A percentile compares a stretch with the other conserved stretches of the same genome.
Conservation (phyloP, 2,329 filamentous ascomycete species). For the Claviceps maximensis region DNA sequence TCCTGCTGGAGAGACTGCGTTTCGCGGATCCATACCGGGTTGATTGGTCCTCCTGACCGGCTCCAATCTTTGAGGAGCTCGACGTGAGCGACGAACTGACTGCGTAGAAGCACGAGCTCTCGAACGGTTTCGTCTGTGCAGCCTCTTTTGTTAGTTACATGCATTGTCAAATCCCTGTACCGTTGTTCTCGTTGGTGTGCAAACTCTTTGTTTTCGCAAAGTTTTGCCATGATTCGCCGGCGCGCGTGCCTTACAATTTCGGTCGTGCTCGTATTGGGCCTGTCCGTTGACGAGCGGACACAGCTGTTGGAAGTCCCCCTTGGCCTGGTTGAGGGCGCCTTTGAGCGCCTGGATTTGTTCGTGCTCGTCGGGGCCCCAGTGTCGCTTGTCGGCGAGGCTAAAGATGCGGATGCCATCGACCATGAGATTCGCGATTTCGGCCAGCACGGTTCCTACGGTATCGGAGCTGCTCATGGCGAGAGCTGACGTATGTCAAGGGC, state of each 20-base stretch:
- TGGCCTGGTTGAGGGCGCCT: constrained; percentile 43
- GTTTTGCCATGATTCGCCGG: background rate
- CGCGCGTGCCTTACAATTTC: constrained; percentile 31
- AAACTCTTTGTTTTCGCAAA: background rate
- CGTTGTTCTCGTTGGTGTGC: no score
- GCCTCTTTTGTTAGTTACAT: background rate
- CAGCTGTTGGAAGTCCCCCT: constrained; percentile 47
- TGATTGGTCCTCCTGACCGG: constrained; percentile 39
- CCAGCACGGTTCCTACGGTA: constrained; percentile 45
- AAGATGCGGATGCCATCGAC: constrained; percentile 40
- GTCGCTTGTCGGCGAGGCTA: constrained; percentile 42
- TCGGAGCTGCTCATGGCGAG: constrained; percentile 27
- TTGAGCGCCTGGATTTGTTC: constrained; percentile 44
- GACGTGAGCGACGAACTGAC: constrained; percentile 33
- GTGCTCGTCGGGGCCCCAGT: constrained; percentile 46
- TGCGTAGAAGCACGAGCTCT: constrained; percentile 33
- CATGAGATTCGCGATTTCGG: constrained; percentile 41
- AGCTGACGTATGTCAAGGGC: background rate
- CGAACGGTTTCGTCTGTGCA: constrained; percentile 35
- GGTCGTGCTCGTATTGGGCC: constrained; percentile 44
- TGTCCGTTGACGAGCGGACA: constrained; percentile 40
- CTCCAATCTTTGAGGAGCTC: constrained; percentile 42
- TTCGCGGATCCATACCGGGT: constrained; percentile 41
- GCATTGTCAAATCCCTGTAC: no score
- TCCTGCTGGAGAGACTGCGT: constrained; percentile 34